Evolutionary conservation across 108 stramenopile genomes (phyloP).

Genomic region (Nannochloropsis gaditana): DNA sequence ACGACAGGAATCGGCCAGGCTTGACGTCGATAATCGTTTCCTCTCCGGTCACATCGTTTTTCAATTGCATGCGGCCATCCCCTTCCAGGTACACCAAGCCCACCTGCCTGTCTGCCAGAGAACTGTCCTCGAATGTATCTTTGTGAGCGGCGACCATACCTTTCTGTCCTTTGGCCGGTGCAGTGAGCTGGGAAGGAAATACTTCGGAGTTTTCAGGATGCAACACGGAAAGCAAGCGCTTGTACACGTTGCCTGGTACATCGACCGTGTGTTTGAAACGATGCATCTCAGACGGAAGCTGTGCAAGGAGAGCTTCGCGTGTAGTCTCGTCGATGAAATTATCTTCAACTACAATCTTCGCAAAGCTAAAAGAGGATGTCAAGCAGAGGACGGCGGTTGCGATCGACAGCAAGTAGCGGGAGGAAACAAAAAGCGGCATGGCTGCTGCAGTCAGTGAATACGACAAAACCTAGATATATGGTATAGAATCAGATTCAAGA

Average conservation of each 20-base stretch:
- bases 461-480: too few species aligned
- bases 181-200: background rate
- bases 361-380: background rate
- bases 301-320: background rate
- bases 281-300: background rate
- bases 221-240: background rate
- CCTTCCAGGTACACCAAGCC: constrained; percentile 4
- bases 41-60: background rate
- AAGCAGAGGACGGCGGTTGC: background rate
- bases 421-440: background rate
- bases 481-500: too few species aligned
- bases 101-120: background rate
- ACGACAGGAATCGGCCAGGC: background rate
- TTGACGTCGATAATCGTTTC: background rate
- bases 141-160: background rate
- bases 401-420: background rate
- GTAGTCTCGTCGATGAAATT: background rate
- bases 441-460: background rate
- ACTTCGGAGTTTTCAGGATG: background rate
- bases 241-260: background rate
- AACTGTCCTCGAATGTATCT: background rate
- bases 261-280: background rate
- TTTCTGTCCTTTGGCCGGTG: background rate
- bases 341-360: background rate
- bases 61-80: background rate